These are phyloP conservation scores for Aegilops tauschii DNA, from an alignment of 176 grass and related monocot species.

Conservation along the genomic window DNA sequence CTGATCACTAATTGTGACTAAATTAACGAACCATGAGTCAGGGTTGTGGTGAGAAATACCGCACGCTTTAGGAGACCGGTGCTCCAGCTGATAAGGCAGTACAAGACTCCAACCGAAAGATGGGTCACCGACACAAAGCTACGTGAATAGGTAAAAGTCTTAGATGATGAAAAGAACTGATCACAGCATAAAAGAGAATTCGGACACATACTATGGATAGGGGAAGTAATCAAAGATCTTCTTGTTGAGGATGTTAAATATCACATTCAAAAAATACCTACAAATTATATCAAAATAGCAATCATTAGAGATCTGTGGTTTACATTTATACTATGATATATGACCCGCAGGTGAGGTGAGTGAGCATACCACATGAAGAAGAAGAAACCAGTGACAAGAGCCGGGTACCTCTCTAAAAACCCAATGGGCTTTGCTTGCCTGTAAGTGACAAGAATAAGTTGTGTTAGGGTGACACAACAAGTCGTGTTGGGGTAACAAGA, in stretches of 20 bases:
- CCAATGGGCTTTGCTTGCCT: slow-evolving; percentile 58
- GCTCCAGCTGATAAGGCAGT: slow-evolving; percentile 81
- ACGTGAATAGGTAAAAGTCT: neutral
- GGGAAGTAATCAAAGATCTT: slow-evolving; percentile 99
- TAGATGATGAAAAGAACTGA: neutral
- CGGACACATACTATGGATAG: slow-evolving; percentile 74
- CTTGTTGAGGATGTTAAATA: slow-evolving; percentile 99
- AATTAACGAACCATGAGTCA: neutral
- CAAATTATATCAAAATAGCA: slow-evolving; percentile 22
- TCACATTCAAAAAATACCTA: slow-evolving; percentile 97
- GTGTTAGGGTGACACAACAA: neutral
- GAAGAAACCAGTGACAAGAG: slow-evolving; percentile 92
- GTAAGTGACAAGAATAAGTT: neutral
- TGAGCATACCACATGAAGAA: slow-evolving; percentile 88
- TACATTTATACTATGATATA: neutral
- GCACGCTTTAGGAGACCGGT: slow-evolving; percentile 76
- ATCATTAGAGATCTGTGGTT: neutral
- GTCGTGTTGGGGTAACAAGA: neutral
- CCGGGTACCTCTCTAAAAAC: slow-evolving; percentile 63
- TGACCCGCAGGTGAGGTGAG: neutral
- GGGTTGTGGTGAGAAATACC: slow-evolving; percentile 37
- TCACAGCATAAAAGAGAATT: slow-evolving; percentile 8
- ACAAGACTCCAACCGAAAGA: slow-evolving; percentile 72
- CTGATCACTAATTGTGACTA: neutral
- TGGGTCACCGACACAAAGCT: slow-evolving; percentile 93